Evolutionary conservation across 352 stramenopile genomes (phyloP), one percentile per base, ranked within the genome.

Genomic region (Phytophthora hybrid): DNA sequence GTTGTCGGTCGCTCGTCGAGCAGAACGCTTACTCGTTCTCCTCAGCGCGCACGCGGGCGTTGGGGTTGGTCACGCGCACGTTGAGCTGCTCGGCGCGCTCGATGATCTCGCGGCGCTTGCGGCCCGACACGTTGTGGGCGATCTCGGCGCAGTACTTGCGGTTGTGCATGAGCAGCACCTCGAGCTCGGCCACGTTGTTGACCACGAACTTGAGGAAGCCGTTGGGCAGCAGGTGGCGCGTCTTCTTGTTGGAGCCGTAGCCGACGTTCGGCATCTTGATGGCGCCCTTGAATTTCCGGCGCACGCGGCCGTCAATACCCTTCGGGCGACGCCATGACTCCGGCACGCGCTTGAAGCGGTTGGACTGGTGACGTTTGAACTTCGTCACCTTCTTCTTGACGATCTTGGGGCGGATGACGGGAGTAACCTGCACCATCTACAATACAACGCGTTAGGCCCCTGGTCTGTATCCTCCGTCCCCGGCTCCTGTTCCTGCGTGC

Each of bases 371-470:
- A 88, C 98, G 97, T 86, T 98, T 98, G 90, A 99, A 99, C 90
- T 99, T 99, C 82, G 99, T 99, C 74, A 98, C 98, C 84, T 98
- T 97, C 98, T 99, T 99, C 96, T 99, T 99, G 71, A 99, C 95
- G 83, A 99, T 98, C 82, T 93, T 94, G n/a, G 84, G 85, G 74
- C 87, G 87, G 73, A 93, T 78, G 77, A 96, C 89, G 75, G 89
- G 89, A 88, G 89, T 96, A 87, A 96, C 89, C 91, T 96, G 89
- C 83, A 94, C 88, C 89, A 96, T 96, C 88, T 95, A 85, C 58
- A 78, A 57, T 55, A 23, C 4, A 57, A 11, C n/a, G 4, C 26
- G 46, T 74, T 72, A 68, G 67, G 41, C 54, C 32, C 29, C 19
- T 76, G 53, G 52, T 47, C 37, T 39, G 51, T 59, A 11, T 34